These are phyloP conservation scores for Metschnikowia borealis DNA, from an alignment of 805 yeast genomes.

Conservation along the genomic window DNA sequence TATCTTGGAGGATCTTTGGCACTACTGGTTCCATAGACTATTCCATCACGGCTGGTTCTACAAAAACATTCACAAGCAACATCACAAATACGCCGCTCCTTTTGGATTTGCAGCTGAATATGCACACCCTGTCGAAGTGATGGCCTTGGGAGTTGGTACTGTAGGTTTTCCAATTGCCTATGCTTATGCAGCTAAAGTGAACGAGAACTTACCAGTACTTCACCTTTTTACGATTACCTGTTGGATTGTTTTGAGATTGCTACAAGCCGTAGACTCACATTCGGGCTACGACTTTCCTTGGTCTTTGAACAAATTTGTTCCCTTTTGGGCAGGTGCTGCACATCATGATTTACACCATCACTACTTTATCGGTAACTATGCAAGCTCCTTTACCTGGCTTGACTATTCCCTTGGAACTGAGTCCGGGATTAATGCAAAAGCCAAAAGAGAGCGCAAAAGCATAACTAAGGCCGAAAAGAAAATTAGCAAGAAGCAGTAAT, in stretches of 20 bases:
- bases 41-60: conserved; percentile 87
- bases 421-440: conserved; percentile 52
- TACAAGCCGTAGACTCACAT: conserved; percentile 97
- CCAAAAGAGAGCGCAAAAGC: conserved; percentile 43
- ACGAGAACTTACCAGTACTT: conserved; percentile 62
- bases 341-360: conserved; percentile 98
- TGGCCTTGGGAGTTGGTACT: conserved; percentile 89
- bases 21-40: conserved; percentile 89
- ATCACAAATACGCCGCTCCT: conserved; percentile 97
- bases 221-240: conserved; percentile 85
- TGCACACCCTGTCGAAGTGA: conserved; percentile 94
- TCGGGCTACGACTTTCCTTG: conserved; percentile 98
- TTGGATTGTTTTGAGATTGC: conserved; percentile 85
- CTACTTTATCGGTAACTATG: conserved; percentile 64
- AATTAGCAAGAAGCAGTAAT: conserved; percentile 20
- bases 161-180: conserved; percentile 84
- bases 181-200: conserved; percentile 40
- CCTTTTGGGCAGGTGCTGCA: conserved; percentile 98
- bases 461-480: conserved; percentile 37
- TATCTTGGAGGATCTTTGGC: conserved; percentile 91
- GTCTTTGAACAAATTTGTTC: conserved; percentile 87
- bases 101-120: conserved; percentile 96
- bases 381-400: conserved; percentile 58
- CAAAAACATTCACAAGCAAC: conserved; percentile 94
- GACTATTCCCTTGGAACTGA: conserved; percentile 51